Evolutionary conservation across 192 early-diverging fungal species (phyloP).

Genomic region (Coemansia biformis): DNA sequence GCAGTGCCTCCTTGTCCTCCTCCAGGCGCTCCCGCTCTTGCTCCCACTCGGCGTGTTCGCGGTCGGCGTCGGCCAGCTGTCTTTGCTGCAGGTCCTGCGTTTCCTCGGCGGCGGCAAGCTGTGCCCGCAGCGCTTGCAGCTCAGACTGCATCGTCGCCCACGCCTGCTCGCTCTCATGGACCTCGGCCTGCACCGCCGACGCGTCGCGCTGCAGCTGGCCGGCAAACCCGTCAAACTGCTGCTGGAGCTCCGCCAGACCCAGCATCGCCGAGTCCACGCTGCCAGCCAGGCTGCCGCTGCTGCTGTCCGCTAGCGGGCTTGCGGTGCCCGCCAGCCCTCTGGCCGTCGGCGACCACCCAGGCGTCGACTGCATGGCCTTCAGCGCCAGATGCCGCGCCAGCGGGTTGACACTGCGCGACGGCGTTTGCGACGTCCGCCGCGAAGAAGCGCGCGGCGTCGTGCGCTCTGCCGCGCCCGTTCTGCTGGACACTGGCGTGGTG

Average conservation of each 20-base stretch:
- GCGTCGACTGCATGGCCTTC: conserved; percentile 27
- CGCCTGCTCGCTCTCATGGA: conserved; percentile 31
- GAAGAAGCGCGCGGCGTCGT: conserved; percentile 13
- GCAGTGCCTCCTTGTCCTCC: conserved; percentile 27
- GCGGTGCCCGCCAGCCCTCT: no score
- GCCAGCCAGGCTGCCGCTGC: conserved; percentile 2
- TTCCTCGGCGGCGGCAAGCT: conserved; percentile 20
- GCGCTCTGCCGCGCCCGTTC: not conserved
- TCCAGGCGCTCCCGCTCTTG: conserved; percentile 31
- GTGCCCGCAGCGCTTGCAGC: conserved; percentile 10
- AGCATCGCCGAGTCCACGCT: conserved; percentile 13
- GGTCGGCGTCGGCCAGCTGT: conserved; percentile 17
- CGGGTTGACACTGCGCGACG: conserved; percentile 40
- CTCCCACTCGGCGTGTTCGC: conserved; percentile 34
- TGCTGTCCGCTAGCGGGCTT: not conserved
- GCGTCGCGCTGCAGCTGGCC: conserved; percentile 31
- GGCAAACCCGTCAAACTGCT: conserved; percentile 37
- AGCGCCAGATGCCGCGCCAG: conserved; percentile 38
- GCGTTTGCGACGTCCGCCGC: conserved; percentile 17
- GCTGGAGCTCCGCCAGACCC: conserved; percentile 21
- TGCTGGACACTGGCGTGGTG: conserved; percentile 16
- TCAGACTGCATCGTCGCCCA: conserved; percentile 34
- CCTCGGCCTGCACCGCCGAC: conserved; percentile 28
- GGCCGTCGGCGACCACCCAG: not conserved
- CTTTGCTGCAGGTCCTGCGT: conserved; percentile 21